Evolutionary conservation across 352 stramenopile genomes (phyloP), one percentile per base, ranked within the genome.

Genomic region (Phytophthora vignae): DNA sequence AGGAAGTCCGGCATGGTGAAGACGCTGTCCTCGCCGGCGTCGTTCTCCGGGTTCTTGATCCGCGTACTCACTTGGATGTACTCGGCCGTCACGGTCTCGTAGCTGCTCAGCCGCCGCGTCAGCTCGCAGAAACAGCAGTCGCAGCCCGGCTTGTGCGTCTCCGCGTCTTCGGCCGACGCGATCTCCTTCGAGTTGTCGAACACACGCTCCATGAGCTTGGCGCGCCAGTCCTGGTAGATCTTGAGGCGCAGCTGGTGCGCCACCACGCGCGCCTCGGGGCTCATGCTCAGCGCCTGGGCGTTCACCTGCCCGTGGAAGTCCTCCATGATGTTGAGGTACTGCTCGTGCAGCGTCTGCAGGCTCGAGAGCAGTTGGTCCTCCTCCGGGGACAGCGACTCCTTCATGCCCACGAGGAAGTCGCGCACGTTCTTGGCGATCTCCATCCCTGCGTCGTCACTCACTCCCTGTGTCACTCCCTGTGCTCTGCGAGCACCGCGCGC

Each of bases 161-260:
- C 55, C 11, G 81, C 79, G 63, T 82, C 67, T 67, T 78, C 55
- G 11, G 79, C 69, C 63, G 71, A 74, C 55, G 74, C 71, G 58
- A 82, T 82, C 44, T 84, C 69, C 31, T 78, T 74, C 33, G 78
- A 79, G 48, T 81, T 85, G 55, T 87, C 72, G 50, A 91, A 90
- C 56, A 90, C 84, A 54, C 82, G 75, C 67, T 92, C 84, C 81
- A 90, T 92, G 44, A 93, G 78, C 54, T 82, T 82, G 15, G 86
- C 82, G 57, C 86, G 86, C 88, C 88, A 95, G 67, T 95, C 86
- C 69, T 94, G 87, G 72, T 95, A 95, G 63, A 95, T 93, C 65
- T 86, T 83, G 57, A 92, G 61, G 21, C 87, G 86, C 42, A 95
- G 70, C 58, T 95, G 77, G 73, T 95, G 86, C 19, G 83, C 87